Conservation (phyloP, 2,329 filamentous ascomycete genomes). For the Aureobasidium zeae region DNA sequence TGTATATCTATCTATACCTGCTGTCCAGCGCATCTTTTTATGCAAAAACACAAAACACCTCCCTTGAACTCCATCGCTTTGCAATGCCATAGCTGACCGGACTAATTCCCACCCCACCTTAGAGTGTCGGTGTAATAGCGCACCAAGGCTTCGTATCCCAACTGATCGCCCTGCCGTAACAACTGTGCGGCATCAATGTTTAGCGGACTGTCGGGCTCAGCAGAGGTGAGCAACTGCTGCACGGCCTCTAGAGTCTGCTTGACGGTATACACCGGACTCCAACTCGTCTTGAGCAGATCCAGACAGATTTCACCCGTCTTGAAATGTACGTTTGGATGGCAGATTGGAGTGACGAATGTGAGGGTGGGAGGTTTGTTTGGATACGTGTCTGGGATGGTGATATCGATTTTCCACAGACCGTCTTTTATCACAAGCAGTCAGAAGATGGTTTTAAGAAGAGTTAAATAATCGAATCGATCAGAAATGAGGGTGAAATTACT, state of each 20-base stretch:
- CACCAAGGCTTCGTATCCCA: constrained; percentile 61
- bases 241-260: constrained; percentile 64
- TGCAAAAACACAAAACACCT: background rate
- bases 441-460: background rate
- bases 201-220: constrained; percentile 64
- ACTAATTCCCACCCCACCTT: constrained; percentile 27
- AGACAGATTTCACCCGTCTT: constrained; percentile 85
- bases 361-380: constrained; percentile 70
- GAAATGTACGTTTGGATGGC: constrained; percentile 71
- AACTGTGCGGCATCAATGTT: constrained; percentile 71
- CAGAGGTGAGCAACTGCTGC: constrained; percentile 57
- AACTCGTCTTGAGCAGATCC: constrained; percentile 66
- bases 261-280: constrained; percentile 81
- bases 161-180: constrained; percentile 55
- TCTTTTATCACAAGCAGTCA: constrained; percentile 29
- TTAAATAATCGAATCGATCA: no score
- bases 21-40: constrained; percentile 9
- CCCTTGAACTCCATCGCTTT: constrained; percentile 9
- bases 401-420: constrained; percentile 75
- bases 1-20: constrained; percentile 11
- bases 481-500: no score
- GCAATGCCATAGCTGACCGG: background rate
- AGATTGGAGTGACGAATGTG: constrained; percentile 71
- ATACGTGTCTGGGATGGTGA: constrained; percentile 68
- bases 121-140: constrained; percentile 58